Evolutionary conservation across 2,329 filamentous ascomycete species (phyloP).

Genomic region (Colletotrichum sublineola): DNA sequence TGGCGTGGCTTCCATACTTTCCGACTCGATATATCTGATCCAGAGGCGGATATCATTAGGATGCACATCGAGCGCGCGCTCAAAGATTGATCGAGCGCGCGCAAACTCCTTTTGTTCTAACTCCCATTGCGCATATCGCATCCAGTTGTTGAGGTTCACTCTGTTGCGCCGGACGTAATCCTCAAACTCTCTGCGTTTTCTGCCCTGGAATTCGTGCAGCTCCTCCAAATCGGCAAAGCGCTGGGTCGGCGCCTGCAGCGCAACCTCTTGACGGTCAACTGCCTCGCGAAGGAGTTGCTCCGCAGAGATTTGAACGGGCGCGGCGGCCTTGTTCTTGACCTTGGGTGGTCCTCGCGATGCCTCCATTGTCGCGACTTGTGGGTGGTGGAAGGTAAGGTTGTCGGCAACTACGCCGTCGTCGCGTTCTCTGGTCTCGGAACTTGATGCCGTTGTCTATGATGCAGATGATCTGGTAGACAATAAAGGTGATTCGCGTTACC

Average conservation of each 20-base stretch:
- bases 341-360: slow-evolving; percentile 88
- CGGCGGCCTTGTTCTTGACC: slow-evolving; percentile 99
- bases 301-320: slow-evolving; percentile 91
- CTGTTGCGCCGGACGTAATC: slow-evolving; percentile 96
- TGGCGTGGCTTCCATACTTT: slow-evolving; percentile 79
- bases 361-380: slow-evolving; percentile 75
- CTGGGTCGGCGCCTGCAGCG: slow-evolving; percentile 90
- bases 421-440: not conserved
- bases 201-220: slow-evolving; percentile 95
- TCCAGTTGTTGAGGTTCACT: slow-evolving; percentile 98
- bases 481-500: not conserved
- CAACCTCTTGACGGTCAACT: slow-evolving; percentile 93
- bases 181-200: slow-evolving; percentile 97
- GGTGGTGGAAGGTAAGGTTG: not conserved
- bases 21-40: slow-evolving; percentile 94
- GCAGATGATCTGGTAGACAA: no score
- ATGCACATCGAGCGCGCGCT: slow-evolving; percentile 93
- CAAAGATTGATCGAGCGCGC: slow-evolving; percentile 91
- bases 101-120: slow-evolving; percentile 97
- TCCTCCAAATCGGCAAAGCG: slow-evolving; percentile 97
- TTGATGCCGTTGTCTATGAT: not conserved
- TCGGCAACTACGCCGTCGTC: not conserved
- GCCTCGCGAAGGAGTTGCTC: slow-evolving; percentile 98
- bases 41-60: slow-evolving; percentile 88
- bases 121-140: slow-evolving; percentile 97